Percentiles rank a stretch among this genome's conserved stretches.
These are phyloP conservation scores for Polygonum maritimum DNA, from an alignment of 148 eudicot genomes.

Conservation along the genomic window DNA sequence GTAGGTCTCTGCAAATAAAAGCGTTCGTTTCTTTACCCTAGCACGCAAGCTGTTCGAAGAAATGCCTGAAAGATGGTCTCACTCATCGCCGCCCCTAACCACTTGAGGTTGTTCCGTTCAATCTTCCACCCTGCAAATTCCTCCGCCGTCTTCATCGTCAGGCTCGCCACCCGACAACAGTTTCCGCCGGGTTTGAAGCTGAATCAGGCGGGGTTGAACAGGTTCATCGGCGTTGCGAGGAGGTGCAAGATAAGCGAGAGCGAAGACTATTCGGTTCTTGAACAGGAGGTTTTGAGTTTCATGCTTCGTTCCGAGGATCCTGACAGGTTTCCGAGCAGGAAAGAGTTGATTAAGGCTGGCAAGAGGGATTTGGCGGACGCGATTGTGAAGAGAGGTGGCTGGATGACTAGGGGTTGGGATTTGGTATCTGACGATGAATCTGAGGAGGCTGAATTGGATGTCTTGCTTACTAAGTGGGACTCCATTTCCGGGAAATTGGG, in stretches of 20 bases:
- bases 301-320: slow-evolving; percentile 67
- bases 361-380: slow-evolving; percentile 65
- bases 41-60: slow-evolving; percentile 48
- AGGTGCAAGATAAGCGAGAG: slow-evolving; percentile 34
- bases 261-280: slow-evolving; percentile 45
- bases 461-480: slow-evolving; percentile 2
- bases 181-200: slow-evolving; percentile 7
- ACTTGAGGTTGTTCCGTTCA: slow-evolving; percentile 11
- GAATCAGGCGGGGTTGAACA: slow-evolving; percentile 10
- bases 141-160: slow-evolving; percentile 12
- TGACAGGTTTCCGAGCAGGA: slow-evolving; percentile 46
- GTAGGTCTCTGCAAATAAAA: not conserved
- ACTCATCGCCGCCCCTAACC: slow-evolving; percentile 18
- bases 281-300: slow-evolving; percentile 53
- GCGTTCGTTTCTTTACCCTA: not conserved
- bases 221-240: slow-evolving; percentile 18
- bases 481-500: not conserved
- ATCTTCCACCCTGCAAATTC: slow-evolving; percentile 24
- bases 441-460: slow-evolving; percentile 9
- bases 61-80: slow-evolving; percentile 81
- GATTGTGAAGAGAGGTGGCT: slow-evolving; percentile 55
- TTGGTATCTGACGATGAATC: slow-evolving; percentile 13
- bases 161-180: slow-evolving; percentile 12
- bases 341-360: slow-evolving; percentile 46
- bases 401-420: slow-evolving; percentile 80